Percentiles rank a stretch among this genome's conserved stretches.
Evolutionary conservation across 495 filamentous ascomycete species (phyloP).

Genomic region (Hyaloscypha hepaticicola): DNA sequence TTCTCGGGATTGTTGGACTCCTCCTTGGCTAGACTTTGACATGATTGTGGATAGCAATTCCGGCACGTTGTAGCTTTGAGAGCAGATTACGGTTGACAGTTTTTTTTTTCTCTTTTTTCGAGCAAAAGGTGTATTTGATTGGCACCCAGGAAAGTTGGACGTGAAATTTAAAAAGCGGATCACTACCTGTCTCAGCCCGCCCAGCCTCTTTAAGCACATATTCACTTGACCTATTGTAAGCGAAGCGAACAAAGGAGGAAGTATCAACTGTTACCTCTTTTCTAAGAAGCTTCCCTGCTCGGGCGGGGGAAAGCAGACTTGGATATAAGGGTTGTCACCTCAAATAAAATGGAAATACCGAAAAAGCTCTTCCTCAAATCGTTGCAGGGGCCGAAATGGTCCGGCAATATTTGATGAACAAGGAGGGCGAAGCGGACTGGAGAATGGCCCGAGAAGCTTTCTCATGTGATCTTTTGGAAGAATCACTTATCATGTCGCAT

Average conservation of each 20-base stretch:
- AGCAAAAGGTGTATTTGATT: not conserved
- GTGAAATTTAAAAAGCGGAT: not conserved
- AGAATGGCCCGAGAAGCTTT: not conserved
- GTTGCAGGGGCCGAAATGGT: not conserved
- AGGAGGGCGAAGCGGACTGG: no score
- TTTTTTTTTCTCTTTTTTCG: not conserved
- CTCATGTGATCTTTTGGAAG: not conserved
- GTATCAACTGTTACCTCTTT: no score
- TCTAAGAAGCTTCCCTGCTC: no score
- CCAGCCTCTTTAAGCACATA: no score
- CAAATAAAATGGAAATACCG: not conserved
- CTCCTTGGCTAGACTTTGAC: not conserved
- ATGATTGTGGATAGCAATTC: not conserved
- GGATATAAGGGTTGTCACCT: no score
- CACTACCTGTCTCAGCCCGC: no score
- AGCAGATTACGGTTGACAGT: not conserved
- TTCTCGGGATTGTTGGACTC: no score
- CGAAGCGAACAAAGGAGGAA: no score
- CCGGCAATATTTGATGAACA: not conserved
- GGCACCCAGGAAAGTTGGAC: not conserved
- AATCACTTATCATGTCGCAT: not conserved
- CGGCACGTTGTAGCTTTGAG: not conserved
- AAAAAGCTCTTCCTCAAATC: not conserved
- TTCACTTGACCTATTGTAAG: no score
- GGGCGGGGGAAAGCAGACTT: no score